Evolutionary conservation across 768 basidiomycete genomes (phyloP).

Genomic region (Russula earlei): DNA sequence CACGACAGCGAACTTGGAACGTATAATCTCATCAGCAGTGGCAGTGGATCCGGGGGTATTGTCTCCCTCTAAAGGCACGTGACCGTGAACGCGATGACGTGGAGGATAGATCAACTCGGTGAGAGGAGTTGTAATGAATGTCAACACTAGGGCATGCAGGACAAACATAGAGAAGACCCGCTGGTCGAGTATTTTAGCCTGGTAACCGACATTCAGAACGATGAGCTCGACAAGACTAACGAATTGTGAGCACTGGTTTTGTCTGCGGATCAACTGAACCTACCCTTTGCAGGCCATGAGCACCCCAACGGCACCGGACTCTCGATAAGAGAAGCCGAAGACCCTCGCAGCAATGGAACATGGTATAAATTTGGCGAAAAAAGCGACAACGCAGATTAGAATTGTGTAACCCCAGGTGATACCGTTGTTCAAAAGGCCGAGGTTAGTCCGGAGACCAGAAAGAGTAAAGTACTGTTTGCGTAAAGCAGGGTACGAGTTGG

Average conservation of each 20-base stretch:
- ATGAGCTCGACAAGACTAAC: constrained; percentile 73
- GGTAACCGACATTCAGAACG: constrained; percentile 80
- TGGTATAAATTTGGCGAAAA: constrained; percentile 68
- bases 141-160: constrained; percentile 63
- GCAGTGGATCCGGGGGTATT: background rate
- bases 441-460: constrained; percentile 72
- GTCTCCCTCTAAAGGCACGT: constrained; percentile 12
- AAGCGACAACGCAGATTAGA: constrained; percentile 65
- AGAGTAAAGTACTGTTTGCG: constrained; percentile 59
- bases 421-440: constrained; percentile 67
- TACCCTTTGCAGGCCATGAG: constrained; percentile 90
- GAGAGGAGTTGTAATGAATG: constrained; percentile 79
- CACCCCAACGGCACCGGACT: constrained; percentile 72
- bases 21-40: constrained; percentile 31
- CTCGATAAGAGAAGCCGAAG: constrained; percentile 63
- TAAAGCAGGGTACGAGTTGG: constrained; percentile 15
- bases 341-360: constrained; percentile 51
- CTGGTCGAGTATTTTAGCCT: constrained; percentile 51
- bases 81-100: constrained; percentile 37
- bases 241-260: background rate
- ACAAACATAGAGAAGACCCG: constrained; percentile 88
- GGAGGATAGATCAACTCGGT: constrained; percentile 71
- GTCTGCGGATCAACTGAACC: constrained; percentile 19
- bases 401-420: constrained; percentile 76
- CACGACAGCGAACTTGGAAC: constrained; percentile 60